Conservation (phyloP, 257 asterid species). For the Nicotiana attenuata region DNA sequence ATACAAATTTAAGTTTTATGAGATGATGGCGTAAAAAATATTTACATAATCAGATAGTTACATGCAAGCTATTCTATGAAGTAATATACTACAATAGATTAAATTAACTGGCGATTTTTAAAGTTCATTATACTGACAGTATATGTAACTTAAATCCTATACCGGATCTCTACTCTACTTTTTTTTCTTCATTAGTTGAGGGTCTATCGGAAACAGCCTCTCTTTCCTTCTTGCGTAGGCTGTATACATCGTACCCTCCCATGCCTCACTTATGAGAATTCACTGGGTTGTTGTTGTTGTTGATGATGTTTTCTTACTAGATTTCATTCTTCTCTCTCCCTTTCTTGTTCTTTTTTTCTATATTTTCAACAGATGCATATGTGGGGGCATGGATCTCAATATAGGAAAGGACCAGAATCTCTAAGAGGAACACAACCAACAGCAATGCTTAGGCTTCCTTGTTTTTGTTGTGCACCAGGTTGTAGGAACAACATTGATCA, state of each 20-base stretch:
- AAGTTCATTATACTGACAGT: not conserved
- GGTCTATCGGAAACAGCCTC: too few species aligned
- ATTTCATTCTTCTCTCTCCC: not conserved
- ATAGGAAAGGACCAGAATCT: constrained; percentile 46
- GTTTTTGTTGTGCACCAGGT: constrained; percentile 43
- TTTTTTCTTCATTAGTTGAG: not conserved
- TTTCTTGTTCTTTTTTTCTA: not conserved
- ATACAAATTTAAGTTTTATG: not conserved
- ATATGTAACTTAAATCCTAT: not conserved
- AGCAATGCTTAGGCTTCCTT: constrained; percentile 45
- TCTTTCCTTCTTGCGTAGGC: too few species aligned
- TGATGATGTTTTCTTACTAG: not conserved
- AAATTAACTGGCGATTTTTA: not conserved
- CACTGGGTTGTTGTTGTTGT: too few species aligned
- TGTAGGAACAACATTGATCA: constrained; percentile 49
- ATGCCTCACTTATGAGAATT: too few species aligned
- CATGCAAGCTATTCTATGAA: too few species aligned
- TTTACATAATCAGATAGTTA: not conserved
- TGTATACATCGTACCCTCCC: too few species aligned
- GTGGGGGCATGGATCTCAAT: constrained; percentile 58
- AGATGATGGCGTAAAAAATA: not conserved
- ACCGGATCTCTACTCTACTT: not conserved
- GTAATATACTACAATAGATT: not conserved
- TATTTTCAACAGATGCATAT: constrained; percentile 32
- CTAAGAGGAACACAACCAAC: constrained; percentile 48